Percentiles rank a stretch among this genome's conserved stretches.
Evolutionary conservation across 2,329 filamentous ascomycete genomes (phyloP).

Genomic region (Trichoderma sp.): DNA sequence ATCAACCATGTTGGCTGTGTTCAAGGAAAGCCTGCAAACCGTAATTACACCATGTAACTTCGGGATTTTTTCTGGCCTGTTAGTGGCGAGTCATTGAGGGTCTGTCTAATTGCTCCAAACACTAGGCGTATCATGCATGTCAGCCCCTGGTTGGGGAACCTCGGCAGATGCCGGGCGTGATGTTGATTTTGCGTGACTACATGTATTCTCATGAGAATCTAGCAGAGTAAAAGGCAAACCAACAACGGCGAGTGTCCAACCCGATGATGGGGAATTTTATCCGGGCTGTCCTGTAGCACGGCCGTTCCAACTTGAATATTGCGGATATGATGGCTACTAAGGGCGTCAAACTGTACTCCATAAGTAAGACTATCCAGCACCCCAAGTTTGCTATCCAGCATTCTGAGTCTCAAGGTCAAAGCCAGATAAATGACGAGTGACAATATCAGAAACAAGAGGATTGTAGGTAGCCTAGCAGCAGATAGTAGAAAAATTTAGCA

Average conservation of each 20-base stretch:
- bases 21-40: background rate
- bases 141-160: background rate
- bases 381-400: too few species aligned
- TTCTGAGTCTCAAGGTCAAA: too few species aligned
- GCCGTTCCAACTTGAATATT: too few species aligned
- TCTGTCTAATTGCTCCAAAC: background rate
- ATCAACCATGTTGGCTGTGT: background rate
- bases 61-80: background rate
- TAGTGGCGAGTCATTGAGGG: constrained; percentile 1
- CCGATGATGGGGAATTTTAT: background rate
- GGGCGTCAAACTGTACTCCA: too few species aligned
- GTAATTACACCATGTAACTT: background rate
- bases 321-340: too few species aligned
- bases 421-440: too few species aligned
- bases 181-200: background rate
- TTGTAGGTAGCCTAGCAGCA: too few species aligned
- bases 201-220: background rate
- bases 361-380: too few species aligned
- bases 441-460: too few species aligned
- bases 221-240: background rate
- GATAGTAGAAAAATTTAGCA: too few species aligned
- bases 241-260: background rate
- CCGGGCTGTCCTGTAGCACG: background rate
- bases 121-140: constrained; percentile 8
- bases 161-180: background rate